phyloP scores from a whole-genome alignment of 345 rosid genomes.

The Arabis alpina region DNA sequence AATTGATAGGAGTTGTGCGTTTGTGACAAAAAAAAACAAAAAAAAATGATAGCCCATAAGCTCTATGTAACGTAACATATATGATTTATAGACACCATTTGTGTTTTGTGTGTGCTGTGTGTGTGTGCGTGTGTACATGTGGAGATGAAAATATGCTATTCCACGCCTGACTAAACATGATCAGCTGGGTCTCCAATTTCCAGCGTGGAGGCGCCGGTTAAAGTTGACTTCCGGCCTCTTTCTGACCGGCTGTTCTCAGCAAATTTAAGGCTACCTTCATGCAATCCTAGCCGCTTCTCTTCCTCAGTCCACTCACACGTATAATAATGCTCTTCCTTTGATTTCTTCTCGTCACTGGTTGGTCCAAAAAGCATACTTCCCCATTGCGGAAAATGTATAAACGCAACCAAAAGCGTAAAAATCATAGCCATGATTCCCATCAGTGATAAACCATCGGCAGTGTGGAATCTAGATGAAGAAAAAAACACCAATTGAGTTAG shows the following conservation, averaged over 20 bases:
- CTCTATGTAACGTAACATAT: too few relatives aligned
- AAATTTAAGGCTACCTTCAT: constrained; percentile 66
- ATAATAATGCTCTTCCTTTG: constrained; percentile 70
- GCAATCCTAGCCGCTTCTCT: constrained; percentile 64
- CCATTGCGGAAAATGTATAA: constrained; percentile 85
- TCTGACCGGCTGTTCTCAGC: constrained; percentile 75
- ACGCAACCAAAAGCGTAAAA: constrained; percentile 61
- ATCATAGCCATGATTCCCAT: constrained; percentile 80
- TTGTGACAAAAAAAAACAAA: too few relatives aligned
- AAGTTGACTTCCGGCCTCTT: constrained; percentile 60
- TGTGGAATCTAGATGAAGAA: constrained; percentile 53
- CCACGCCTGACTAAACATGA: constrained; percentile 46
- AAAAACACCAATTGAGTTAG: constrained; percentile 76
- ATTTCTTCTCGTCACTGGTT: constrained; percentile 37
- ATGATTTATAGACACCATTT: too few relatives aligned
- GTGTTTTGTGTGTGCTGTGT: too few relatives aligned
- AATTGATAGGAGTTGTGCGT: too few relatives aligned
- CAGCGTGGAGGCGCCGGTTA: constrained; percentile 52
- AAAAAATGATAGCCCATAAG: too few relatives aligned
- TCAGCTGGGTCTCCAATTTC: constrained; percentile 49
- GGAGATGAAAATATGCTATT: too few relatives aligned
- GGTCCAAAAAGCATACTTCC: constrained; percentile 67
- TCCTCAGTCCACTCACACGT: constrained; percentile 60
- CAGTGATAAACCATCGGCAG: constrained; percentile 56
- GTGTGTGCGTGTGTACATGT: too few relatives aligned